phyloP scores from a whole-genome alignment of 208 protist genomes.

The Trypanosoma caninum region DNA sequence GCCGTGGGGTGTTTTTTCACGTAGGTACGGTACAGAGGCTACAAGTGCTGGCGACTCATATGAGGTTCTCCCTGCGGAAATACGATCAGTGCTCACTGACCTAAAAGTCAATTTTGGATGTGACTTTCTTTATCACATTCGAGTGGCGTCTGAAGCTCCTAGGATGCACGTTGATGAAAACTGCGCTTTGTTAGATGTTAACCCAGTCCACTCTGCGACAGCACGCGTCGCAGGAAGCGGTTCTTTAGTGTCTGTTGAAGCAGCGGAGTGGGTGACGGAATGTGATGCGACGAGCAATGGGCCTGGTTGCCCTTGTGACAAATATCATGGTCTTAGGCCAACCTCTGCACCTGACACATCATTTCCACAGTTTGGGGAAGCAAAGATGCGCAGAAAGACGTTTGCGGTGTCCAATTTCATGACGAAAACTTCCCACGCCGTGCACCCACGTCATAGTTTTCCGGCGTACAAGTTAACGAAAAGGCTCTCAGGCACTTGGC shows the following conservation, averaged over 20 bases:
- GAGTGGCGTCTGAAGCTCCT: not conserved
- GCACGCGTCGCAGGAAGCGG: not conserved
- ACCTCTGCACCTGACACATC: not conserved
- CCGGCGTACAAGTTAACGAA: constrained; percentile 24
- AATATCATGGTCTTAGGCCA: not conserved
- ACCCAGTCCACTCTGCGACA: not conserved
- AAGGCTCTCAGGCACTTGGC: not conserved
- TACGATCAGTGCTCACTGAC: constrained; percentile 17
- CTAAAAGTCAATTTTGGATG: constrained; percentile 33
- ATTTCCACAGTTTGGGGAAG: not conserved
- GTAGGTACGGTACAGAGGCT: constrained; percentile 6
- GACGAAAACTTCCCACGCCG: not conserved
- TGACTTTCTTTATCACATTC: constrained; percentile 29
- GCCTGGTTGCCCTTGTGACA: not conserved
- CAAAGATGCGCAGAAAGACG: not conserved
- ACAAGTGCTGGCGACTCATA: not conserved
- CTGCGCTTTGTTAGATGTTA: not conserved
- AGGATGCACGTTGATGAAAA: not conserved
- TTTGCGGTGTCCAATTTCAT: not conserved
- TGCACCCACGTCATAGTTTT: constrained; percentile 6
- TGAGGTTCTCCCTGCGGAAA: constrained; percentile 34
- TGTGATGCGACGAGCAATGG: not conserved
- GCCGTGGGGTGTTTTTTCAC: constrained; percentile 16
- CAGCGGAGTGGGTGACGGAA: not conserved
- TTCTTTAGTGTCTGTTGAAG: not conserved